Percentiles rank a stretch among this genome's conserved stretches.
phyloP scores from a whole-genome alignment of 1,284 basidiomycete species.

The Microbotryum intermedium region DNA sequence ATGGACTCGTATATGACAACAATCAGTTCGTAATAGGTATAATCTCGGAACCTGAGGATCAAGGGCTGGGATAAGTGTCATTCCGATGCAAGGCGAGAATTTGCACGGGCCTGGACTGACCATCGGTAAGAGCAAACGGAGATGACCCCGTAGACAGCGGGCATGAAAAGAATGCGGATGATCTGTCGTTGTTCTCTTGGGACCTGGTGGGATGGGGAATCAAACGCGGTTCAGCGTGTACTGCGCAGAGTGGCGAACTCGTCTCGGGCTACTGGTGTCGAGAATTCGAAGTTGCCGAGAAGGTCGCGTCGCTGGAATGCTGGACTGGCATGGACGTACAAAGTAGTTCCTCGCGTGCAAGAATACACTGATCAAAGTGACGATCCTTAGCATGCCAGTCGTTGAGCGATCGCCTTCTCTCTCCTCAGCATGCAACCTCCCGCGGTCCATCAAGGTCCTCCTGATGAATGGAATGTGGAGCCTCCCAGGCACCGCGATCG shows the following conservation, averaged over 20 bases:
- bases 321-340: background rate
- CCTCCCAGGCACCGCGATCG: background rate
- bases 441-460: no score
- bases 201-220: conserved; percentile 2
- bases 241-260: background rate
- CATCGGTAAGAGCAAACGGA: conserved; percentile 80
- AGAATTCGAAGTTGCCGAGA: no score
- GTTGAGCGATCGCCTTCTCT: background rate
- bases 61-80: no score
- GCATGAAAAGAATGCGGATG: conserved; percentile 13
- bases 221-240: background rate
- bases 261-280: background rate
- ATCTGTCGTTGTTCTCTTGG: conserved; percentile 38
- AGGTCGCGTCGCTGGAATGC: background rate
- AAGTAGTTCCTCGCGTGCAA: conserved; percentile 38
- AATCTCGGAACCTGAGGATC: conserved; percentile 51
- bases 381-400: conserved; percentile 16
- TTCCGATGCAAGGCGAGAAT: no score
- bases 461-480: no score
- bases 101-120: conserved; percentile 8
- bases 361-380: conserved; percentile 34
- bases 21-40: conserved; percentile 62
- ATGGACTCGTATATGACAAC: conserved; percentile 32
- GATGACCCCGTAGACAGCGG: conserved; percentile 46
- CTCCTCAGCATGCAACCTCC: background rate